Evolutionary conservation across 257 asterid species (phyloP).

Genomic region (Solanum ossicruentum): DNA sequence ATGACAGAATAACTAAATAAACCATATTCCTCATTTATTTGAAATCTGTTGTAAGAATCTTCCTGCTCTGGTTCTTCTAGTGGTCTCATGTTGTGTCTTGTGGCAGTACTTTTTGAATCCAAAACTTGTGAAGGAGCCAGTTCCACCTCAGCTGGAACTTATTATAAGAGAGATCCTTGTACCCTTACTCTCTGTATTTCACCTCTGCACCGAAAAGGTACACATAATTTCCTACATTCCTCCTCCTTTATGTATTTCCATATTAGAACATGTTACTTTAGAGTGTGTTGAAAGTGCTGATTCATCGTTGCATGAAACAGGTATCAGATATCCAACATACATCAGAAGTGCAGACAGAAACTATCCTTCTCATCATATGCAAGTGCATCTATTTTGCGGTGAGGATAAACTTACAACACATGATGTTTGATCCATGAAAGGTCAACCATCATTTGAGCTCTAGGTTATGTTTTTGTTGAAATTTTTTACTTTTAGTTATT

Average conservation of each 20-base stretch:
- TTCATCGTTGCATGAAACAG: constrained; percentile 3
- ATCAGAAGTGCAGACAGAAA: constrained; percentile 14
- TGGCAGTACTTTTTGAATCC: constrained; percentile 30
- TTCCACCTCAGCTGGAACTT: constrained; percentile 30
- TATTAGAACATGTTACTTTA: not conserved
- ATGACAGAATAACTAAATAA: not conserved
- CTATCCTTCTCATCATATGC: constrained; percentile 12
- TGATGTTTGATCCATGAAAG: not conserved
- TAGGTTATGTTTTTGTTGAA: not conserved
- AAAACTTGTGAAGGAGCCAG: constrained; percentile 31
- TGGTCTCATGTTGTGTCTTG: not conserved
- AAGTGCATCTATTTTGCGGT: constrained; percentile 30
- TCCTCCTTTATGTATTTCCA: not conserved
- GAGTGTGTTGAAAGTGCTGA: not conserved
- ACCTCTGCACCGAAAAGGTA: constrained; percentile 17
- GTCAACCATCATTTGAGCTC: not conserved
- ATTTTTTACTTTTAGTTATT: too few relatives aligned
- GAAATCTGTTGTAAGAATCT: not conserved
- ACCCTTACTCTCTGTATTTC: constrained; percentile 26
- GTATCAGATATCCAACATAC: not conserved
- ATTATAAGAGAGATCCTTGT: constrained; percentile 27
- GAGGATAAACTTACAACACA: constrained; percentile 1
- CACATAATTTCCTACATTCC: not conserved
- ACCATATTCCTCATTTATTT: not conserved
- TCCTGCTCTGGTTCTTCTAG: not conserved